These are phyloP conservation scores for Hanseniaspora valbyensis DNA, from an alignment of 805 yeast genomes.

Conservation along the genomic window DNA sequence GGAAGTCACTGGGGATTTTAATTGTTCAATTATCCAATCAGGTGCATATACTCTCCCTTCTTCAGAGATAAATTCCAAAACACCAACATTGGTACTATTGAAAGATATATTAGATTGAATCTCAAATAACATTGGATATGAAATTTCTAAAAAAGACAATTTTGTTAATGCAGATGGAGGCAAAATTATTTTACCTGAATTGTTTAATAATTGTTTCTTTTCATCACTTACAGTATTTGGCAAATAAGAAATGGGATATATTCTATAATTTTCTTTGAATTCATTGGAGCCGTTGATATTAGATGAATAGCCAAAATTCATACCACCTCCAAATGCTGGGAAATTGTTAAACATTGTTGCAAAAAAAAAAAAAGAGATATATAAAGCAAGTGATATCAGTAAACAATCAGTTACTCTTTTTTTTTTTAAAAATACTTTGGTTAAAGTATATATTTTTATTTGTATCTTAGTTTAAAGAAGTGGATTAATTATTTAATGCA, in stretches of 20 bases:
- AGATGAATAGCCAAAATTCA: constrained; percentile 27
- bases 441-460: too few relatives aligned
- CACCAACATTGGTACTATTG: constrained; percentile 76
- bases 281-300: constrained; percentile 21
- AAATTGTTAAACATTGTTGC: constrained; percentile 22
- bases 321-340: constrained; percentile 29
- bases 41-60: constrained; percentile 94
- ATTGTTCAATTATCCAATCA: constrained; percentile 87
- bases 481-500: too few relatives aligned
- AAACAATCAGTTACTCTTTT: too few relatives aligned
- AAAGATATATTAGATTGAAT: constrained; percentile 54
- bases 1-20: constrained; percentile 67
- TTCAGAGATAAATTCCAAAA: constrained; percentile 89
- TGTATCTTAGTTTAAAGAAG: too few relatives aligned
- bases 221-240: constrained; percentile 17
- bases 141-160: constrained; percentile 76
- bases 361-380: too few relatives aligned
- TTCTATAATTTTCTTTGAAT: constrained; percentile 81
- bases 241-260: constrained; percentile 89
- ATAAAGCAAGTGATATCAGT: too few relatives aligned
- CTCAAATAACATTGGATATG: constrained; percentile 93
- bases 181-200: constrained; percentile 87
- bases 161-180: constrained; percentile 89
- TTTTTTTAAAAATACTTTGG: too few relatives aligned
- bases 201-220: constrained; percentile 71